These are phyloP conservation scores for Salvia splendens DNA, from an alignment of 257 asterid species.

Conservation along the genomic window DNA sequence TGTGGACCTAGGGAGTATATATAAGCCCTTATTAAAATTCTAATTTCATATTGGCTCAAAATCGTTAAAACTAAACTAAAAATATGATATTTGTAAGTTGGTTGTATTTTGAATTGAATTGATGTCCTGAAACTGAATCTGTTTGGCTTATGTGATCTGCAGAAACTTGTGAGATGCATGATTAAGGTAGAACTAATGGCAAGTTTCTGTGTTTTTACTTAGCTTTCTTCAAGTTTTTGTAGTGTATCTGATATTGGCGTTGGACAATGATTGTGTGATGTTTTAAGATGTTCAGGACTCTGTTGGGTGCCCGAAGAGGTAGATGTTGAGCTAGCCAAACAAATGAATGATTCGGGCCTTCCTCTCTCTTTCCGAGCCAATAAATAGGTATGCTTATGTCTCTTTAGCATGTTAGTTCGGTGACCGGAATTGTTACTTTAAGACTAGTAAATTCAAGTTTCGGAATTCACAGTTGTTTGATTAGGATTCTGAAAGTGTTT, in stretches of 20 bases:
- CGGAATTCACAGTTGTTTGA: neutral
- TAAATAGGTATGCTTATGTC: slow-evolving; percentile 56
- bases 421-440: slow-evolving; percentile 12
- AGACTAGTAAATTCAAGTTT: neutral
- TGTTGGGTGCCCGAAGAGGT: slow-evolving; percentile 46
- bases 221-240: neutral
- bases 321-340: slow-evolving; percentile 54
- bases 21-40: too few species aligned
- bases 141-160: slow-evolving; percentile 36
- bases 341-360: slow-evolving; percentile 77
- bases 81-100: slow-evolving; percentile 2
- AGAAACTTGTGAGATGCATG: slow-evolving; percentile 40
- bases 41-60: neutral
- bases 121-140: neutral
- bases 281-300: slow-evolving; percentile 25
- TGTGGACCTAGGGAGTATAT: too few species aligned
- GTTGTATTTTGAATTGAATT: neutral
- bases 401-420: neutral
- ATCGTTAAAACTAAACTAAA: neutral
- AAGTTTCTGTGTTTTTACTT: slow-evolving; percentile 31
- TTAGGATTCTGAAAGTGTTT: slow-evolving; percentile 14
- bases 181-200: slow-evolving; percentile 30
- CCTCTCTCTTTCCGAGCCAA: slow-evolving; percentile 76
- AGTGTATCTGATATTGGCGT: slow-evolving; percentile 24
- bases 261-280: slow-evolving; percentile 28